These are phyloP conservation scores for Penicillium occitanis DNA, from an alignment of 2,329 filamentous ascomycete species.

Conservation along the genomic window DNA sequence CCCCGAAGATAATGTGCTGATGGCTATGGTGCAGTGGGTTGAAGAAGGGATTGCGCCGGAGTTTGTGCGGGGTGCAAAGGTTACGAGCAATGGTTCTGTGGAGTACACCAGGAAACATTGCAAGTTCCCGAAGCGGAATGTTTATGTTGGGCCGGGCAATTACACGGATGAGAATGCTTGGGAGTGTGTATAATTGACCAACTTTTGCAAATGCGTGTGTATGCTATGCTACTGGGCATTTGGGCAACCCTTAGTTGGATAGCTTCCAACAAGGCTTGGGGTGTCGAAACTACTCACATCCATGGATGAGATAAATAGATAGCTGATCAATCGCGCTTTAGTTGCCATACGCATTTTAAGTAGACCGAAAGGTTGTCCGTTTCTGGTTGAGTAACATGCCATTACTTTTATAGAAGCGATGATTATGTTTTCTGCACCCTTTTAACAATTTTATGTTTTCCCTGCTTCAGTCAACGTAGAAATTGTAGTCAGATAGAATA, in stretches of 20 bases:
- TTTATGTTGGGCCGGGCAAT: conserved; percentile 32
- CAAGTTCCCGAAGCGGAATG: not conserved
- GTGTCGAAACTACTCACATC: no score
- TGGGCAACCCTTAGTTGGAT: not conserved
- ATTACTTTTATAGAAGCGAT: no score
- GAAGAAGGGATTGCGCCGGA: conserved; percentile 25
- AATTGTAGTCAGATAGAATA: no score
- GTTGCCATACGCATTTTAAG: no score
- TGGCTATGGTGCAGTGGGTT: conserved; percentile 51
- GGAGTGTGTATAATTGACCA: conserved; percentile 29
- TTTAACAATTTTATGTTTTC: no score
- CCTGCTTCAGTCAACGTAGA: no score
- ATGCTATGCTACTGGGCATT: not conserved
- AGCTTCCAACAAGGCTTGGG: not conserved
- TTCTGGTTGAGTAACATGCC: no score
- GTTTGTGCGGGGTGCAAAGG: conserved; percentile 36
- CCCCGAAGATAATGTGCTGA: conserved; percentile 49
- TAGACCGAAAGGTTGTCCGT: no score
- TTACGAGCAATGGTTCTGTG: conserved; percentile 24
- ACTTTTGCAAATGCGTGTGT: not conserved
- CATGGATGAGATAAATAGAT: not conserved
- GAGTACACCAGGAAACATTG: not conserved
- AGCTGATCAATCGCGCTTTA: not conserved
- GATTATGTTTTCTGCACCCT: no score
- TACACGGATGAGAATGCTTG: conserved; percentile 38